These are phyloP conservation scores for Candida sithepensis DNA, from an alignment of 805 yeast genomes.

Conservation along the genomic window DNA sequence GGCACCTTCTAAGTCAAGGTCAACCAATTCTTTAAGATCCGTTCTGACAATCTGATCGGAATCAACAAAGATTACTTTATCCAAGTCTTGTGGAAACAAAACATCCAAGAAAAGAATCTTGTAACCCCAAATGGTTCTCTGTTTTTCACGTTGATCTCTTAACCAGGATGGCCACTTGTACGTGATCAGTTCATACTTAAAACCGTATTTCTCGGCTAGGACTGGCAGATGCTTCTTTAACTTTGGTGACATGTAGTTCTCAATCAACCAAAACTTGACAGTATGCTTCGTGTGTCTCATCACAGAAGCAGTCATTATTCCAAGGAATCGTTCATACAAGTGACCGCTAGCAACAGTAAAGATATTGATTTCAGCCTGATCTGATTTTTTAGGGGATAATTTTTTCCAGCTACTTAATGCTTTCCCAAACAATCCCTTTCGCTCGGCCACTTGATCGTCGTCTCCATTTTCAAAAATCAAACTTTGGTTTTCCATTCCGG, in stretches of 20 bases:
- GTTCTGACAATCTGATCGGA: slow-evolving; percentile 80
- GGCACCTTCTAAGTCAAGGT: slow-evolving; percentile 70
- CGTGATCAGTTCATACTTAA: slow-evolving; percentile 72
- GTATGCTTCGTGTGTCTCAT: slow-evolving; percentile 58
- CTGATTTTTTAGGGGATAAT: slow-evolving; percentile 7
- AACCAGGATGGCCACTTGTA: slow-evolving; percentile 95
- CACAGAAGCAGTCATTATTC: slow-evolving; percentile 80
- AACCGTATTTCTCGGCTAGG: slow-evolving; percentile 55
- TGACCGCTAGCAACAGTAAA: slow-evolving; percentile 84
- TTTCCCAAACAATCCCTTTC: slow-evolving; percentile 1
- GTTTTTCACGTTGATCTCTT: slow-evolving; percentile 70
- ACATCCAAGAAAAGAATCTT: slow-evolving; percentile 85
- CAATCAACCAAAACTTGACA: slow-evolving; percentile 84
- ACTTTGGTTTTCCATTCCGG: slow-evolving; percentile 33
- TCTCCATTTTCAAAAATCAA: slow-evolving; percentile 4
- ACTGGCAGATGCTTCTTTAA: slow-evolving; percentile 59
- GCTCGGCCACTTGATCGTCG: slow-evolving; percentile 6
- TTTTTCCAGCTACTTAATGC: slow-evolving; percentile 4
- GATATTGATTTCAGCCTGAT: slow-evolving; percentile 66
- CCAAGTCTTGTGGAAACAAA: slow-evolving; percentile 73
- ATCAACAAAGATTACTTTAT: slow-evolving; percentile 79
- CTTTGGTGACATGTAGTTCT: slow-evolving; percentile 71
- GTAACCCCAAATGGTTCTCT: slow-evolving; percentile 82
- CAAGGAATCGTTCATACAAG: slow-evolving; percentile 65
- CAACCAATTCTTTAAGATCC: slow-evolving; percentile 65